Percentiles rank a stretch among this genome's conserved stretches.
phyloP scores from a whole-genome alignment of 2,329 filamentous ascomycete genomes.

The Sordariomycetes sp. region DNA sequence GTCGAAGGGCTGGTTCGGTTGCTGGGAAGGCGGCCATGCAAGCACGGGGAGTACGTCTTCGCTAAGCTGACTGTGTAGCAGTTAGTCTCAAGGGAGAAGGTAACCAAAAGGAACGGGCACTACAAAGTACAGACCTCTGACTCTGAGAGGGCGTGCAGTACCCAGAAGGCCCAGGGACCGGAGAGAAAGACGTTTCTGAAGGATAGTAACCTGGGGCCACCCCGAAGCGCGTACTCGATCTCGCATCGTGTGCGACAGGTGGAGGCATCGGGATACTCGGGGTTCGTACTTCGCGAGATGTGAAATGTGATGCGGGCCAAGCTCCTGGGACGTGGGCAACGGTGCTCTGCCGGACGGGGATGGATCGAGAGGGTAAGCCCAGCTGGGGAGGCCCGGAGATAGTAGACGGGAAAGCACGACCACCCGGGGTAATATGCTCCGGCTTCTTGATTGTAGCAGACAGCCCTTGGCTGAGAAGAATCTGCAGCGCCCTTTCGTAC shows the following conservation, averaged over 20 bases:
- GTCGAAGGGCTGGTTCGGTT: neutral
- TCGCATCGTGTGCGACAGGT: neutral
- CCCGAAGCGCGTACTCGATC: neutral
- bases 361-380: neutral
- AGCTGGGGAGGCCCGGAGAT: neutral
- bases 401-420: neutral
- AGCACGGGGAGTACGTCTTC: neutral
- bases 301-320: neutral
- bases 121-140: neutral
- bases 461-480: conserved; percentile 2
- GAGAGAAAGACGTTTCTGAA: neutral
- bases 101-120: neutral
- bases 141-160: neutral
- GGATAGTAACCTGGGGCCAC: neutral
- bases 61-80: neutral
- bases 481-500: conserved; percentile 1
- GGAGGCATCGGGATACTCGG: neutral
- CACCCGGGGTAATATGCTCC: neutral
- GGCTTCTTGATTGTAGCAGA: neutral
- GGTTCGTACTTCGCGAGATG: neutral
- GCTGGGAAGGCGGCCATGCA: neutral
- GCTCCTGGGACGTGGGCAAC: neutral
- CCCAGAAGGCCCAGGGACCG: neutral
- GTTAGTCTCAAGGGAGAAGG: neutral
- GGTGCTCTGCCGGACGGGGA: neutral